These are phyloP conservation scores for Microglena sp. DNA, from an alignment of 139 green algal genomes.

Conservation along the genomic window DNA sequence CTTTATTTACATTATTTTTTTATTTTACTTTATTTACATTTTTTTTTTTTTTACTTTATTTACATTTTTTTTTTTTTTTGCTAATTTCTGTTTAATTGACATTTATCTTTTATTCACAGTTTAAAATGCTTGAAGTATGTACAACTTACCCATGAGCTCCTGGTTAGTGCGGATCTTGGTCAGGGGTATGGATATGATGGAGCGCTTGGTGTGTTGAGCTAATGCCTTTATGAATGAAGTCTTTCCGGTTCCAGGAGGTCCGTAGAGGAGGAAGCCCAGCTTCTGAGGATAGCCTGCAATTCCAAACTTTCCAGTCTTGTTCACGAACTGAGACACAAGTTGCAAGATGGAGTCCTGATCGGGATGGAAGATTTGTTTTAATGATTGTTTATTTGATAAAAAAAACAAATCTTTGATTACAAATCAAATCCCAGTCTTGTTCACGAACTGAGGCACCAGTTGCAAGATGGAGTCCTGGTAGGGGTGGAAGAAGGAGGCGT, in stretches of 20 bases:
- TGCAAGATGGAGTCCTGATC: constrained; percentile 18
- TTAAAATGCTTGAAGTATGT: no score
- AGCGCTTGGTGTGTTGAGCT: constrained; percentile 39
- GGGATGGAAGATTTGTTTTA: no score
- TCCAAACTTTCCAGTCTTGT: constrained; percentile 31
- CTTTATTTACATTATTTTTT: no score
- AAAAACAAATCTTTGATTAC: no score
- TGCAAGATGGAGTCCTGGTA: constrained; percentile 18
- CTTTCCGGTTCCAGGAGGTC: constrained; percentile 32
- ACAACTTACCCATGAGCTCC: no score
- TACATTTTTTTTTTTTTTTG: no score
- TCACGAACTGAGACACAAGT: constrained; percentile 26
- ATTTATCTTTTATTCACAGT: no score
- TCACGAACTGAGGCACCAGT: constrained; percentile 26
- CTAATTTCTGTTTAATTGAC: no score
- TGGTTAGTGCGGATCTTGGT: constrained; percentile 47
- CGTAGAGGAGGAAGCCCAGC: constrained; percentile 43
- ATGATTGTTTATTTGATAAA: no score
- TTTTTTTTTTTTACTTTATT: no score
- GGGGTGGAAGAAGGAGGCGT: no score
- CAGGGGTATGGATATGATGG: constrained; percentile 46
- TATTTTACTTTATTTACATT: no score
- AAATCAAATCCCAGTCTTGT: constrained; percentile 27
- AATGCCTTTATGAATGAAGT: constrained; percentile 48
- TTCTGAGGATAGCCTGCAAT: constrained; percentile 35